These are phyloP conservation scores for Ramalina intermedia DNA, from an alignment of 495 filamentous ascomycete genomes.

Conservation along the genomic window DNA sequence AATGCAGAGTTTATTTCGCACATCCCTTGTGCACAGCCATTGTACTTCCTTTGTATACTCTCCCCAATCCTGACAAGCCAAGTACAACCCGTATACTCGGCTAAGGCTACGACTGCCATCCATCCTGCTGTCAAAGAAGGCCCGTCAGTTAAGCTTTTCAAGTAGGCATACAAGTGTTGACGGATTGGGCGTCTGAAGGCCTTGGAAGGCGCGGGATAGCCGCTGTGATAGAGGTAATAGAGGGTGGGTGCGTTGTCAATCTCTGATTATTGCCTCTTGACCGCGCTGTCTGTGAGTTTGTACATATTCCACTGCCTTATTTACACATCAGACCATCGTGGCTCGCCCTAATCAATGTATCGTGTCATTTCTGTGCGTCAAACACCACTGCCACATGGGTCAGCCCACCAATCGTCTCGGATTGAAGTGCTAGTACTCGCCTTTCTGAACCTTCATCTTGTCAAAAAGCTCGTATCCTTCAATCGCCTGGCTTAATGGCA, in stretches of 20 bases:
- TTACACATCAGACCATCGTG: too few relatives aligned
- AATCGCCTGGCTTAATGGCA: constrained; percentile 71
- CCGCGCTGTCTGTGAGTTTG: background rate
- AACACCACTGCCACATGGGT: constrained; percentile 31
- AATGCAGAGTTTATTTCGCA: too few relatives aligned
- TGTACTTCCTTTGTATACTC: too few relatives aligned
- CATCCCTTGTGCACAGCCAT: too few relatives aligned
- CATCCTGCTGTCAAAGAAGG: too few relatives aligned
- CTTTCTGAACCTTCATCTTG: constrained; percentile 82
- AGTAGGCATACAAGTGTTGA: too few relatives aligned
- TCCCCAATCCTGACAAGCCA: too few relatives aligned
- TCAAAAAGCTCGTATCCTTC: constrained; percentile 89
- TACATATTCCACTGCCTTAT: background rate
- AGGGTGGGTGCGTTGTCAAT: background rate
- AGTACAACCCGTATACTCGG: too few relatives aligned
- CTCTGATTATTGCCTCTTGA: background rate
- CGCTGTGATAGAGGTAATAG: background rate
- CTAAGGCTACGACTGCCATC: too few relatives aligned
- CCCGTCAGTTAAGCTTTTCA: too few relatives aligned
- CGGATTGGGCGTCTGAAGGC: background rate
- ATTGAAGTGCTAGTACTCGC: constrained; percentile 21
- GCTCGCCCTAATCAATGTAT: too few relatives aligned
- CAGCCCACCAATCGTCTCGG: background rate
- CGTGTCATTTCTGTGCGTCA: constrained; percentile 32
- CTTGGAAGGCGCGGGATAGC: background rate